Conservation (phyloP, 164 flowering plant genomes). For the Stephania japonica region DNA sequence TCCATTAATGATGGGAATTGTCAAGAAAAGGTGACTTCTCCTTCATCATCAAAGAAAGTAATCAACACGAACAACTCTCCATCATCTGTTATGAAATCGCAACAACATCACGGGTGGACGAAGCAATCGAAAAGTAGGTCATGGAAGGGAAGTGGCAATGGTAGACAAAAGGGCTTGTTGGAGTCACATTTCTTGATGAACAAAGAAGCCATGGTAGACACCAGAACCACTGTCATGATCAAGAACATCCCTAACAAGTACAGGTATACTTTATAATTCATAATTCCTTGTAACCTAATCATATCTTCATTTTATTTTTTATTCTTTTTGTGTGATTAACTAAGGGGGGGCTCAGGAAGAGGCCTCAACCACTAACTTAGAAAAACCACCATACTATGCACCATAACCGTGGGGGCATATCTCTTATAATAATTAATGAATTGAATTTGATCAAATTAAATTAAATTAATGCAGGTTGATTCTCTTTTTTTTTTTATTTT, state of each 20-base stretch:
- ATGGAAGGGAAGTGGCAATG: conserved; percentile 20
- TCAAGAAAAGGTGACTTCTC: not conserved
- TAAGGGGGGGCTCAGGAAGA: too few relatives aligned
- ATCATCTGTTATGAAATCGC: too few relatives aligned
- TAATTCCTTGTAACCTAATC: not conserved
- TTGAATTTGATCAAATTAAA: too few relatives aligned
- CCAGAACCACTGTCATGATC: conserved; percentile 93
- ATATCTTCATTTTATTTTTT: not conserved
- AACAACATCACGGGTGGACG: not conserved
- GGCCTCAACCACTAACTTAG: too few relatives aligned
- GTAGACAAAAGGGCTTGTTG: conserved; percentile 24
- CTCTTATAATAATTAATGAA: too few relatives aligned
- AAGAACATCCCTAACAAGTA: conserved; percentile 99
- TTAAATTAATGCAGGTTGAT: too few relatives aligned
- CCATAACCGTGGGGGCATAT: too few relatives aligned
- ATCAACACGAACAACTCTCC: not conserved
- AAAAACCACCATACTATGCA: too few relatives aligned
- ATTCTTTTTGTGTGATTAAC: too few relatives aligned
- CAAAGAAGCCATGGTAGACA: conserved; percentile 49
- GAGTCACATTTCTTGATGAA: conserved; percentile 49
- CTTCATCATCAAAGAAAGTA: not conserved
- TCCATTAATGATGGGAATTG: not conserved
- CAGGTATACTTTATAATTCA: conserved; percentile 36
- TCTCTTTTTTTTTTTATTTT: not conserved
- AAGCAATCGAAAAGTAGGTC: conserved; percentile 11